These are phyloP conservation scores for Magnaporthales sp. DNA, from an alignment of 2,329 filamentous ascomycete species.

Conservation along the genomic window DNA sequence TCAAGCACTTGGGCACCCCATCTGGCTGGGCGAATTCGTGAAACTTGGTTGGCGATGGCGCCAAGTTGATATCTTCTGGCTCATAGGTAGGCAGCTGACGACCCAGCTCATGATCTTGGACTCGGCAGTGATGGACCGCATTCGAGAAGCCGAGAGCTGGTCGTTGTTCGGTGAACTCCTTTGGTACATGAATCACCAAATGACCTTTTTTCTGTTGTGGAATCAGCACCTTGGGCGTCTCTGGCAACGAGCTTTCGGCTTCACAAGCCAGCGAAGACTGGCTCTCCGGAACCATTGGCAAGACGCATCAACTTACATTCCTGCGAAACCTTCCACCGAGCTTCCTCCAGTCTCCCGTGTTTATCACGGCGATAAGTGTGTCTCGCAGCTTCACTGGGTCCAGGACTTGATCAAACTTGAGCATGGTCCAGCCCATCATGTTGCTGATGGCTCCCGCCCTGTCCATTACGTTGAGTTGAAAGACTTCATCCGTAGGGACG, in stretches of 20 bases:
- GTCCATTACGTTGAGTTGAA: conserved; percentile 23
- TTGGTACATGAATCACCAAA: conserved; percentile 24
- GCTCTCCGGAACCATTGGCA: not conserved
- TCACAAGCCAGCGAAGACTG: not conserved
- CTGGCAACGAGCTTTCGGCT: not conserved
- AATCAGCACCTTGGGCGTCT: not conserved
- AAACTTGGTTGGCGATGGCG: conserved; percentile 10
- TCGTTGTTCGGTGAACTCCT: conserved; percentile 17
- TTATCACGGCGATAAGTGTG: conserved; percentile 27
- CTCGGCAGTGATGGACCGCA: conserved; percentile 21
- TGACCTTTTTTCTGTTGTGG: conserved; percentile 11
- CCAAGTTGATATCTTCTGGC: not conserved
- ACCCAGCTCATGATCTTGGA: conserved; percentile 32
- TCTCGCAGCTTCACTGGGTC: conserved; percentile 27
- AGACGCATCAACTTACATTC: conserved; percentile 18
- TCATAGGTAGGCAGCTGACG: conserved; percentile 24
- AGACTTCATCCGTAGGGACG: conserved; percentile 17
- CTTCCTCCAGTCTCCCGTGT: conserved; percentile 35
- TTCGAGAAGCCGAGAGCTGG: conserved; percentile 33
- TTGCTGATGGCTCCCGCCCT: conserved; percentile 13
- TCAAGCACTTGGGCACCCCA: conserved; percentile 19
- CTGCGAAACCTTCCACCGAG: conserved; percentile 33
- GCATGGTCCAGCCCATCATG: conserved; percentile 22
- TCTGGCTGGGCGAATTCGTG: conserved; percentile 15
- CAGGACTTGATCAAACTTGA: conserved; percentile 37